Evolutionary conservation across 2,329 filamentous ascomycete species (phyloP).

Genomic region (Tolypocladium guangdongense): DNA sequence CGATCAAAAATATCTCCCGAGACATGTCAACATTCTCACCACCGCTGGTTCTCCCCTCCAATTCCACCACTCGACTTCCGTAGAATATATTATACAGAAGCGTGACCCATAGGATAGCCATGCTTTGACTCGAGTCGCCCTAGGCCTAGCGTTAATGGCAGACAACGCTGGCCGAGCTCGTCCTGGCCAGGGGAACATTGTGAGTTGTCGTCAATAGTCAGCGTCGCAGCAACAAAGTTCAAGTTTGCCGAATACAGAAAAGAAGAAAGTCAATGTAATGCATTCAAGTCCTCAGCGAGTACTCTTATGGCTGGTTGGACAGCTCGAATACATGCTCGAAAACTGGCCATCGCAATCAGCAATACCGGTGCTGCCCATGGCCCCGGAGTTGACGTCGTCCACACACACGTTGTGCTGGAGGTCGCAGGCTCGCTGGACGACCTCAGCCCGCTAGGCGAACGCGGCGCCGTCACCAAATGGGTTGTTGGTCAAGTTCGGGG

Average conservation of each 20-base stretch:
- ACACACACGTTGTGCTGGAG: constrained; percentile 53
- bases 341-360: constrained; percentile 47
- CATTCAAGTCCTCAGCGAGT: neutral
- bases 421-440: constrained; percentile 49
- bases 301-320: neutral
- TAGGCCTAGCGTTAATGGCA: neutral
- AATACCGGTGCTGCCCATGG: constrained; percentile 26
- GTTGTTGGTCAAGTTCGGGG: constrained; percentile 27
- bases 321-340: constrained; percentile 21
- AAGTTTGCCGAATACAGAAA: neutral
- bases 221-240: neutral
- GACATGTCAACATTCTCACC: neutral
- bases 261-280: neutral
- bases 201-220: neutral
- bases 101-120: neutral
- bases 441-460: constrained; percentile 44
- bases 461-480: constrained; percentile 28
- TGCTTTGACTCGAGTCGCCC: neutral
- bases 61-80: neutral
- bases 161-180: neutral
- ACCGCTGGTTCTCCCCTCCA: neutral
- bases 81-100: neutral
- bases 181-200: neutral
- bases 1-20: neutral
- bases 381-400: constrained; percentile 42